Evolutionary conservation across 129 eudicot genomes (phyloP).

Genomic region (Pseudognaphalium luteoalbum): DNA sequence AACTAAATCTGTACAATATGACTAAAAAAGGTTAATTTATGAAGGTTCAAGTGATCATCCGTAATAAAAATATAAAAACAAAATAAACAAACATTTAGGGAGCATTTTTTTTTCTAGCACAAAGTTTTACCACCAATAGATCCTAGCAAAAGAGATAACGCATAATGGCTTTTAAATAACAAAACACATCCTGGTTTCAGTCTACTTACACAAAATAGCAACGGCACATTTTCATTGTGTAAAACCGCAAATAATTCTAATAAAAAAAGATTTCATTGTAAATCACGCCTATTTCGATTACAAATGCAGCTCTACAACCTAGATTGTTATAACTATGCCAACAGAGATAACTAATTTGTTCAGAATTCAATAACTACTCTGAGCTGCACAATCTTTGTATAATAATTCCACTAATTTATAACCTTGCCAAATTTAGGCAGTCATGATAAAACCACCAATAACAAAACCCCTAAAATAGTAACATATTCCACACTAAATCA

Average conservation of each 20-base stretch:
- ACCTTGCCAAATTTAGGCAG: not conserved
- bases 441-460: not conserved
- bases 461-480: constrained; percentile 2
- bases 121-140: not conserved
- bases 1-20: not conserved
- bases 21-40: not conserved
- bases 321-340: not conserved
- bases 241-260: not conserved
- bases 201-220: not conserved
- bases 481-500: not conserved
- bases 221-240: not conserved
- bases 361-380: constrained; percentile 7
- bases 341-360: not conserved
- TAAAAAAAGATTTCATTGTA: no score
- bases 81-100: not conserved
- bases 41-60: not conserved
- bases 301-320: not conserved
- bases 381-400: not conserved
- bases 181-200: not conserved
- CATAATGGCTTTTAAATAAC: not conserved
- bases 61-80: no score
- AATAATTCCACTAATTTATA: not conserved
- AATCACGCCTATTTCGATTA: no score
- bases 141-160: not conserved
- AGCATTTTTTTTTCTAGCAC: not conserved